Percentiles rank a stretch among this genome's conserved stretches.
phyloP scores from a whole-genome alignment of 2,329 filamentous ascomycete genomes.

The Penicillium sp. region DNA sequence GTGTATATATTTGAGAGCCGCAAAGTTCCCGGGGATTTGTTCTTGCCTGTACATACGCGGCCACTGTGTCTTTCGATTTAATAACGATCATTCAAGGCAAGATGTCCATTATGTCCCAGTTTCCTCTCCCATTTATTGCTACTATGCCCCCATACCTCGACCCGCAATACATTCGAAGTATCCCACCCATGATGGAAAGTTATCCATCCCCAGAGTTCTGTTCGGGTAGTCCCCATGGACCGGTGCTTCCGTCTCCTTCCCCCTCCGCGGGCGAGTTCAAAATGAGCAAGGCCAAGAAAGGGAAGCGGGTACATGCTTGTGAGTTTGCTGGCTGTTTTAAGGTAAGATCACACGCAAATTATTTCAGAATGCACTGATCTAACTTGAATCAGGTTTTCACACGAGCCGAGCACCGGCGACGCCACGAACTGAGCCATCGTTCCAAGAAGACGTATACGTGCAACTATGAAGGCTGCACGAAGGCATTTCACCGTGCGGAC shows the following conservation, averaged over 20 bases:
- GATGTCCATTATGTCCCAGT: conserved; percentile 8
- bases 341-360: conserved; percentile 28
- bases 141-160: not conserved
- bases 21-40: not conserved
- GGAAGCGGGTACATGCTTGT: conserved; percentile 51
- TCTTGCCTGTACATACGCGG: not conserved
- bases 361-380: not conserved
- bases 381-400: conserved; percentile 44
- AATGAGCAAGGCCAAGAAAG: conserved; percentile 54
- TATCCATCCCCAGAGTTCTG: not conserved
- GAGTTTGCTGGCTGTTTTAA: conserved; percentile 49
- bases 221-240: not conserved
- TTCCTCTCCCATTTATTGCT: not conserved
- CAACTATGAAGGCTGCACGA: conserved; percentile 43
- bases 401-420: conserved; percentile 48
- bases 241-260: not conserved
- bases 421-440: conserved; percentile 52
- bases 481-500: conserved; percentile 50
- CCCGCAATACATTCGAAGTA: not conserved
- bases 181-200: not conserved
- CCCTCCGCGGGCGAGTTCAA: conserved; percentile 27
- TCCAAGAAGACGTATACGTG: conserved; percentile 46
- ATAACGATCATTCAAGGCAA: not conserved
- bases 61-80: not conserved
- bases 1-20: not conserved